Base-by-base conservation (phyloP, 2,329 filamentous ascomycete genomes). In the Cryphonectria parasitica region DNA sequence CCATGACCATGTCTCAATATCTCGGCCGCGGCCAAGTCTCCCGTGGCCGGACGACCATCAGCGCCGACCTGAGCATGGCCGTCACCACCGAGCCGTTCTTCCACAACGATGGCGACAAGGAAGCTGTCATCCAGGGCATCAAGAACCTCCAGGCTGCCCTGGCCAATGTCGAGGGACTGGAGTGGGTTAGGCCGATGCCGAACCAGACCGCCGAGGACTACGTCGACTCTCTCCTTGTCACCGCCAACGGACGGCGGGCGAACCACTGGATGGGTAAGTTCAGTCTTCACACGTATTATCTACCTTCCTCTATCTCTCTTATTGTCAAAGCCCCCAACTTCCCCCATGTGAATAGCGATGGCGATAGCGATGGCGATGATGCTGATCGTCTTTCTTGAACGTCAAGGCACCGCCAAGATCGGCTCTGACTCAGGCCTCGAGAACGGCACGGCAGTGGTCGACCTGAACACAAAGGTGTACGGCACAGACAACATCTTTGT, bases 21-120 rank as follows among this genome's bases (percentile, higher is more conserved):
- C 88, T 92, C 39, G 89, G 89, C 45, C 87, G 89, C 68, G 89
- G 90, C 56, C 82, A 86, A 31, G 86, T 85, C n/a, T 90, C 89
- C 19, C 83, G 88, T 54, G 90, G 90, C 63, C 82, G 86, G 61
- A 85, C 90, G 73, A 88, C 87, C 17, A 90, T 92, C 75, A 88
- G 85, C 54, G 80, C 83, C 64, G 84, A 81, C 15, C 82, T 92
- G 22, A 84, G 81, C 74, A 90, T 91, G 74, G 80, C 85, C 1
- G 88, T 92, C 19, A 86, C 86, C 22, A 84, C 84, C 25, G 78
- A 86, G 1, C 90, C 90, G 0, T 91, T 89, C 78, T 83, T 91
- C 2, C 83, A 83, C n/a, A 83, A 89, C 70, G 78, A 84, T 25
- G 83, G 84, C 69, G 90, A 92, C 78, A 83, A 87, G 31, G 84